Percentiles rank a stretch among this genome's conserved stretches.
These are phyloP conservation scores for Aspergillus pseudonomiae DNA, from an alignment of 2,329 filamentous ascomycete species.

Conservation along the genomic window DNA sequence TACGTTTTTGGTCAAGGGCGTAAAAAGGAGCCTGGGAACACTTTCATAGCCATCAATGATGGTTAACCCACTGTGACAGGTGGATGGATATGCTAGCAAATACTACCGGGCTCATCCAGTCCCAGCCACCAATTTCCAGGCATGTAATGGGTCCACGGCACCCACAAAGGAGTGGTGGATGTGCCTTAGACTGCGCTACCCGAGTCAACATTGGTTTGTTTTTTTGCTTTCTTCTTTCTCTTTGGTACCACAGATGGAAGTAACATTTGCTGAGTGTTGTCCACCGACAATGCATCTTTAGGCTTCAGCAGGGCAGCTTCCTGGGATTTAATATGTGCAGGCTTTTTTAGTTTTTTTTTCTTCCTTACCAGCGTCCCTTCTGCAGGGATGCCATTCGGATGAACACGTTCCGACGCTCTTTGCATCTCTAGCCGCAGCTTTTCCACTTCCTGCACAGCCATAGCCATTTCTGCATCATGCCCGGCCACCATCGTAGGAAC, in stretches of 20 bases:
- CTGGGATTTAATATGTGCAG: background rate
- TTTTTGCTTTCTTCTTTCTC: background rate
- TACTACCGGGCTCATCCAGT: background rate
- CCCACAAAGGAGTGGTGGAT: background rate
- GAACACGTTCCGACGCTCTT: slow-evolving; percentile 50
- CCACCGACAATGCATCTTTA: background rate
- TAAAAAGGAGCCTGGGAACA: background rate
- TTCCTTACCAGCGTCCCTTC: slow-evolving; percentile 60
- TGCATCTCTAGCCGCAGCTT: slow-evolving; percentile 82
- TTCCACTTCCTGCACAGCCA: slow-evolving; percentile 87
- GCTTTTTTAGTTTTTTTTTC: slow-evolving; percentile 50
- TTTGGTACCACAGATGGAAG: background rate
- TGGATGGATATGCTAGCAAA: background rate
- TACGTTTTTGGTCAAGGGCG: background rate
- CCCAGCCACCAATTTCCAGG: background rate
- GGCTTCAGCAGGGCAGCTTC: background rate
- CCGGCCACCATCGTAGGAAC: slow-evolving; percentile 67
- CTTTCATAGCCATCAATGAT: background rate
- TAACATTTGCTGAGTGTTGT: background rate
- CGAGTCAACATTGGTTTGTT: background rate
- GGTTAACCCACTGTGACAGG: background rate
- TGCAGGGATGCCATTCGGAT: slow-evolving; percentile 51
- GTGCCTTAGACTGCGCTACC: background rate
- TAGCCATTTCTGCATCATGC: slow-evolving; percentile 86
- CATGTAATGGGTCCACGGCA: background rate